These are phyloP conservation scores for Pichia membranifaciens DNA, from an alignment of 805 yeast genomes.

Conservation along the genomic window DNA sequence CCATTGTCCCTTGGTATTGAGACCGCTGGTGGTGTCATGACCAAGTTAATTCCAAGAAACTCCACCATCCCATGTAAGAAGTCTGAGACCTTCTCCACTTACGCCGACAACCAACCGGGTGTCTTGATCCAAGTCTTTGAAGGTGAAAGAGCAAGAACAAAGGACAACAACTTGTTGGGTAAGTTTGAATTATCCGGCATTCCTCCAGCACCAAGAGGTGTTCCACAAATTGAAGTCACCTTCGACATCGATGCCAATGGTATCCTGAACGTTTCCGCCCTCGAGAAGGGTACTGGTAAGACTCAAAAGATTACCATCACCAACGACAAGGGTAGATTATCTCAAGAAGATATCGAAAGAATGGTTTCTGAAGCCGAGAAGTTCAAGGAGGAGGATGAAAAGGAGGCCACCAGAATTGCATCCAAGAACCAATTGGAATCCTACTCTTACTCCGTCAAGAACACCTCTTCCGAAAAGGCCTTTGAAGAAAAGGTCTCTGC, in stretches of 20 bases:
- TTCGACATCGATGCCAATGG: slow-evolving; percentile 84
- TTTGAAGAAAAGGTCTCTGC: slow-evolving; percentile 70
- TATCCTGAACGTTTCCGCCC: slow-evolving; percentile 50
- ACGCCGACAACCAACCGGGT: slow-evolving; percentile 80
- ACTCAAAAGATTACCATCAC: slow-evolving; percentile 45
- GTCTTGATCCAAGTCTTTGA: slow-evolving; percentile 75
- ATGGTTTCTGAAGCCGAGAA: slow-evolving; percentile 62
- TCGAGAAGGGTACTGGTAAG: slow-evolving; percentile 51
- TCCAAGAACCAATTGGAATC: slow-evolving; percentile 96
- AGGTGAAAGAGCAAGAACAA: slow-evolving; percentile 75
- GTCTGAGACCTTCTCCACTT: slow-evolving; percentile 72
- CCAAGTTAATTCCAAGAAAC: slow-evolving; percentile 73
- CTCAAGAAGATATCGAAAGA: slow-evolving; percentile 57
- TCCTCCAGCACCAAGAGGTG: slow-evolving; percentile 73
- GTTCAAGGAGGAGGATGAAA: slow-evolving; percentile 57
- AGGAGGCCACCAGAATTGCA: slow-evolving; percentile 77
- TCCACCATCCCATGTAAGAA: slow-evolving; percentile 72
- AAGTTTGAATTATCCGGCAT: slow-evolving; percentile 66
- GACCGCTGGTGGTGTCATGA: slow-evolving; percentile 78
- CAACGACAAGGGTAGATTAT: slow-evolving; percentile 48
- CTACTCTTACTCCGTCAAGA: slow-evolving; percentile 89
- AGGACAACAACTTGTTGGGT: slow-evolving; percentile 73
- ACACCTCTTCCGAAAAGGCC: slow-evolving; percentile 64
- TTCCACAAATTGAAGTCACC: slow-evolving; percentile 70
- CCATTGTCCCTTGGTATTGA: slow-evolving; percentile 83